These are phyloP conservation scores for Eucalyptus polybractea DNA, from an alignment of 345 rosid species.

Conservation along the genomic window DNA sequence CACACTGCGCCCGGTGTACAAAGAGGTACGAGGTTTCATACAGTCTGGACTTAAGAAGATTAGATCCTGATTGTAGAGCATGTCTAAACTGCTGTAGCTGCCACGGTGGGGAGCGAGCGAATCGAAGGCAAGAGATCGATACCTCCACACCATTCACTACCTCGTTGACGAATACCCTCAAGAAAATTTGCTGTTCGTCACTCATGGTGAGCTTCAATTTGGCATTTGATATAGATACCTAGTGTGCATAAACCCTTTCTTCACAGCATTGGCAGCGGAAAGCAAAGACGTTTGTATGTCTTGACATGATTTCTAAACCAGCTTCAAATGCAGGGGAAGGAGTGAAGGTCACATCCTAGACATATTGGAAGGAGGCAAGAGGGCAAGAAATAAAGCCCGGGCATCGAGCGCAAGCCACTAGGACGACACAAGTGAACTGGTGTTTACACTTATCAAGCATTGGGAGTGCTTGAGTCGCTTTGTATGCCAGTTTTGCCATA, in stretches of 20 bases:
- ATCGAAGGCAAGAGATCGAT: conserved; percentile 27
- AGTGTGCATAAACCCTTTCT: neutral
- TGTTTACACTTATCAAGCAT: neutral
- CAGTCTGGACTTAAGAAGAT: neutral
- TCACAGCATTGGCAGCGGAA: neutral
- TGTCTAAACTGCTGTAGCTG: conserved; percentile 11
- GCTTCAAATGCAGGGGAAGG: neutral
- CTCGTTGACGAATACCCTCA: conserved; percentile 62
- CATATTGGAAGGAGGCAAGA: neutral
- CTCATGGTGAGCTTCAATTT: conserved; percentile 46
- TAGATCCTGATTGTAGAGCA: neutral
- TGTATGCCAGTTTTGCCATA: neutral
- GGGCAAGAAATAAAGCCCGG: neutral
- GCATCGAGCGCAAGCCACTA: conserved; percentile 3
- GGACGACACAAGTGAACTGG: fast-evolving
- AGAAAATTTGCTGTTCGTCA: conserved; percentile 68
- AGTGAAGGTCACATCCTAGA: neutral
- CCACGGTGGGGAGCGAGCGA: conserved; percentile 59
- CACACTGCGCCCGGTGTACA: conserved; percentile 18
- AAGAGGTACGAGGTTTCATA: conserved; percentile 15
- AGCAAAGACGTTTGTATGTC: neutral
- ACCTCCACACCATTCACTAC: conserved; percentile 28
- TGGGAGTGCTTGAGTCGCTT: neutral
- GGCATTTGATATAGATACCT: neutral
- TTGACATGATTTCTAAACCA: neutral